Base-by-base conservation (phyloP, 257 asterid genomes). In the Solanum medicagineum region DNA sequence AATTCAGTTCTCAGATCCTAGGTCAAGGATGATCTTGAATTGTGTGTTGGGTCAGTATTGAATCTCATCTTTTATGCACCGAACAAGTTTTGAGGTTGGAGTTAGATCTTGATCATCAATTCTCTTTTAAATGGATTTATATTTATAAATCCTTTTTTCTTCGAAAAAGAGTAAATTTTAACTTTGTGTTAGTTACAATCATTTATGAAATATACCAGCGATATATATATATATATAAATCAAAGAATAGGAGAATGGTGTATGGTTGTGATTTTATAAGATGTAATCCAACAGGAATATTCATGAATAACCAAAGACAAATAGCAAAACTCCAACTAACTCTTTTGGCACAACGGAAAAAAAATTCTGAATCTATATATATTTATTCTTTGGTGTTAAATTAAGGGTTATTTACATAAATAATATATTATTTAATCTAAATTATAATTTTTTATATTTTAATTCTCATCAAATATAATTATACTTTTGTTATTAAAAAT, bases 271-370 rank as follows among this genome's bases (percentile, higher is more conserved):
- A 20, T 26, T 47, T 74, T 47, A 68, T 68, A 22, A 22, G 22
- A 74, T 74, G 42, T 22, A 74, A 47, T 74, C 22, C 42, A 74
- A 22, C 47, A 0, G 19, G 81, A 74, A 47, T 74, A 74, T 47
- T 47, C 22, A 22, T 74, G 22, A 74, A 74, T 74, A 74, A 47
- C 59, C 14, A 74, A 74, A 74, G 14, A 74, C 59, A 74, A 47
- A 47, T 47, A 74, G 81, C 60, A 47, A 74, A 74, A 74, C 81
- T 47, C 81, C 81, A 74, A 74, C 14, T 13, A 74, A 47, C 14
- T 73, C n/a, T 74, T 74, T 74, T 47, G 60, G 56, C 60, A 14
- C 60, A 74, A 47, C 10, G n/a, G 60, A 13, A 1, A 8, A 32
- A 32, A 2, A 6, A 6, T 73, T 74, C 19, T 13, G 0, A 47